Conservation (phyloP, 805 yeast genomes). For the Starmerella stigmatis region DNA sequence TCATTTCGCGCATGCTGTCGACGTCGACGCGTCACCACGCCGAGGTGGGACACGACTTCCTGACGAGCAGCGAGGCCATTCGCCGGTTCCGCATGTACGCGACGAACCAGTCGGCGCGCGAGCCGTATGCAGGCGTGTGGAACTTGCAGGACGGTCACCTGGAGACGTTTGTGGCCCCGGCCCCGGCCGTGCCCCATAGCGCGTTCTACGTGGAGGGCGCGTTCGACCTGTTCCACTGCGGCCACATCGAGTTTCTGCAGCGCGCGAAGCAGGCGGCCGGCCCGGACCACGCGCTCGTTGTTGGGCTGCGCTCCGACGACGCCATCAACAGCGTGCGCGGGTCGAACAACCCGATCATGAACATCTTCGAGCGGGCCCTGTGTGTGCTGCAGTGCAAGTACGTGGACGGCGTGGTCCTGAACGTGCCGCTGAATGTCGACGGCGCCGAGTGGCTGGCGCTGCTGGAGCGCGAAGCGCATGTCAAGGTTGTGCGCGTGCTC, state of each 20-base stretch:
- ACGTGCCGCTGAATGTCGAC: conserved; percentile 49
- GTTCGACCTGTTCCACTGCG: conserved; percentile 88
- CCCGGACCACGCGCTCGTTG: conserved; percentile 42
- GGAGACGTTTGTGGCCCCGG: conserved; percentile 13
- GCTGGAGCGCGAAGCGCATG: conserved; percentile 26
- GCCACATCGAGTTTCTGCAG: conserved; percentile 69
- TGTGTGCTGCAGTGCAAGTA: conserved; percentile 82
- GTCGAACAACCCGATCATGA: conserved; percentile 72
- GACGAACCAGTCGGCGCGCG: conserved; percentile 19
- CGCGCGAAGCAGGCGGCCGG: conserved; percentile 37
- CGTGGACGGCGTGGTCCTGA: conserved; percentile 67
- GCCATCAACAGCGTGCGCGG: conserved; percentile 50
- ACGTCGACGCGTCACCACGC: conserved; percentile 50
- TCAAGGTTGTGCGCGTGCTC: conserved; percentile 2
- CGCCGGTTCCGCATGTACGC: conserved; percentile 23
- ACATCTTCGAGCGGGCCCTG: conserved; percentile 68
- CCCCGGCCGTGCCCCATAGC: conserved; percentile 14
- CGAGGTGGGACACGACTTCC: conserved; percentile 15
- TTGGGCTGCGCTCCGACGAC: conserved; percentile 56
- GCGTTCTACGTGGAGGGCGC: conserved; percentile 59
- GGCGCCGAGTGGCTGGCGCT: conserved; percentile 33
- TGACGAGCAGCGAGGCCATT: conserved; percentile 12
- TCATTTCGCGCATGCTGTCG: conserved; percentile 77
- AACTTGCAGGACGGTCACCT: conserved; percentile 2
- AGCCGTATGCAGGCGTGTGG: conserved; percentile 24